Base-by-base conservation (phyloP, 2,329 filamentous ascomycete species). In the Phaeosphaeria sp. region DNA sequence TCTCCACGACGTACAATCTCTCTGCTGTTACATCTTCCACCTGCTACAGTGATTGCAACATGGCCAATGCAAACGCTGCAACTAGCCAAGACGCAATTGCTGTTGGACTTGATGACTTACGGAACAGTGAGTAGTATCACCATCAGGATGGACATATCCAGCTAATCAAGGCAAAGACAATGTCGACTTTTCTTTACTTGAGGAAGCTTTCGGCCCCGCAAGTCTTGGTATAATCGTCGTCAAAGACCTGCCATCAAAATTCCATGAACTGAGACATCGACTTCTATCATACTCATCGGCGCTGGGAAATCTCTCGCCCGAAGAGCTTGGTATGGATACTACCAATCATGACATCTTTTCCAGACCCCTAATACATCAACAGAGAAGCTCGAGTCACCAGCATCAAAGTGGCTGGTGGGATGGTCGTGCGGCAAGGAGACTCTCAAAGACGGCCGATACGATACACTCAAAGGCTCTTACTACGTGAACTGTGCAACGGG, bases 191-290 rank as follows among this genome's bases (percentile, higher is more conserved):
- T 84, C 86, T 55, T 85, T 86, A 0, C 83, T 95, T 11, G 86
- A 91, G 68, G 78, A 90, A 66, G 95, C 95, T 0, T 98, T 99
- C 74, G 95, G 95, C 0, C 92, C 93, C 1, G 87, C 91, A 24
- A 97, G 93, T 2, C 82, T 98, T 13, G 95, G 95, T 0, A 97
- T 99, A 51, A 89, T 99, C 54, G 82, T 98, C n/a, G 93, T 99
- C 48, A 92, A 91, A 74, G 91, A 93, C 73, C 86, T 98, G 0
- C 91, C 93, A 0, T 61, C 83, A 6, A 82, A 87, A 51, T 99
- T 96, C 69, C 78, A 84, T 15, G 78, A 84, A n/a, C 80, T 97
- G 44, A 87, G 95, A 59, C 86, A 86, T 57, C 85, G 86, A 58
- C 85, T 96, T 2, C 84, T 99, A 6, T 95, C 92, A 0, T 95